Base-by-base conservation (phyloP, 129 eudicot species). In the Daucus carota region DNA sequence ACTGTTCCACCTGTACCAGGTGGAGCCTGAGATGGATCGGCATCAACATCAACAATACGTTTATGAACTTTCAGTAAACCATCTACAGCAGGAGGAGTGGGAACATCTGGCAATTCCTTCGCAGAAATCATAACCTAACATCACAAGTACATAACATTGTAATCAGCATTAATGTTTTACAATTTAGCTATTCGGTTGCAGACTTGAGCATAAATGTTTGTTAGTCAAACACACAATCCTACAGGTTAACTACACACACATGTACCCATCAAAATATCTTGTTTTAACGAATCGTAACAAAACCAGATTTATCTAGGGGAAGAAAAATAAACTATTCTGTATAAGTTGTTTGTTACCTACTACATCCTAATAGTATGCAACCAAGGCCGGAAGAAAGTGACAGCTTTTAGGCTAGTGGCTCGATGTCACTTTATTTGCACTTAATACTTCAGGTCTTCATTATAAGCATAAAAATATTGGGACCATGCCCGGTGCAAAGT, bases 41-140 rank as follows among this genome's bases (percentile, higher is more conserved):
- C 50, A 11, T 82, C 89, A 15, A 70, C 84, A 78, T 91, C 96
- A 38, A 89, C 73, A 68, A 91, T 79, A 47, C 91, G 91, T 74
- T 83, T 88, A 83, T 93, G 98, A 76, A 93, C 87, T 79, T 84
- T 90, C 48, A 93, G 85, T 59, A 93, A 88, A 41, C 98, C 98
- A 78, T 90, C 96, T 87, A 93, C 80, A 8, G 98, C 98, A 71
- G 98, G 98, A 47, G 98, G 88, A 78, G 89, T 80, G n/a, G 81
- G 47, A 68, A 76, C 78, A 72, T 83, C 90, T 0, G 98, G 98
- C 76, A 90, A 92, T 81, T 91, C 98, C 85, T 90, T 93, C 17
- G 97, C 98, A 80, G 97, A 93, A 28, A 93, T 78, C 87, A 93
- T 73, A 15, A 90, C 97, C 98, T 93, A 75, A 80, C 26, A 43